Evolutionary conservation across 192 early-diverging fungal genomes (phyloP).

Genomic region (Podila epigama): DNA sequence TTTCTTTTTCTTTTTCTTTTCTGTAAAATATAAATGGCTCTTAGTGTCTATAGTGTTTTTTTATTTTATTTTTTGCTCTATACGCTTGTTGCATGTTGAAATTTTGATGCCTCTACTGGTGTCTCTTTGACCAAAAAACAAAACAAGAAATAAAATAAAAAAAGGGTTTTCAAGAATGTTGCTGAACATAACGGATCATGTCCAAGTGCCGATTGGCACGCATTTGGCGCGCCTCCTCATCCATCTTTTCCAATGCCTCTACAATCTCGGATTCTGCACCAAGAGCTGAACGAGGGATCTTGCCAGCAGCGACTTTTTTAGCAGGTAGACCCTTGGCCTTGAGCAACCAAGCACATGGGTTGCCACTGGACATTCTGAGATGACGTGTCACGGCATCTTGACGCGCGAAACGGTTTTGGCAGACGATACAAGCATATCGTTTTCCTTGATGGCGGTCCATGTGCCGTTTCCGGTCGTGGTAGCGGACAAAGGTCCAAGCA

Average conservation of each 20-base stretch:
- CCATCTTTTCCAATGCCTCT: slow-evolving; percentile 17
- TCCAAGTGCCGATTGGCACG: slow-evolving; percentile 8
- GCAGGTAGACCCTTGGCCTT: slow-evolving; percentile 6
- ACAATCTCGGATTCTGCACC: slow-evolving; percentile 19
- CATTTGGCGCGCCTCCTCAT: slow-evolving; percentile 9
- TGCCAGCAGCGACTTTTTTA: slow-evolving; percentile 15
- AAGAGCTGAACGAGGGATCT: background rate
- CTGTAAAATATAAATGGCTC: no score
- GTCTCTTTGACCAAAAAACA: no score
- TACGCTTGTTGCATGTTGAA: no score
- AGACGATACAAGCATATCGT: slow-evolving; percentile 71
- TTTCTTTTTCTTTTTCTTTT: background rate
- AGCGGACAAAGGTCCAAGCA: slow-evolving; percentile 75
- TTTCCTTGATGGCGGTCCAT: slow-evolving; percentile 77
- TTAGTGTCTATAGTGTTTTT: background rate
- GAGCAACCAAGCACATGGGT: slow-evolving; percentile 31
- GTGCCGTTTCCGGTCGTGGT: slow-evolving; percentile 81
- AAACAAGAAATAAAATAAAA: no score
- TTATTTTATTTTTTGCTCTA: no score
- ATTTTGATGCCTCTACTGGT: no score
- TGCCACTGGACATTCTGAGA: slow-evolving; percentile 36
- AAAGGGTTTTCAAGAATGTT: no score
- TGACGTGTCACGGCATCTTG: slow-evolving; percentile 48
- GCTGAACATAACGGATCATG: no score
- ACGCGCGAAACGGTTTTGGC: slow-evolving; percentile 71